Conservation (phyloP, 306 rosid species). For the Echinosophora koreensis region DNA sequence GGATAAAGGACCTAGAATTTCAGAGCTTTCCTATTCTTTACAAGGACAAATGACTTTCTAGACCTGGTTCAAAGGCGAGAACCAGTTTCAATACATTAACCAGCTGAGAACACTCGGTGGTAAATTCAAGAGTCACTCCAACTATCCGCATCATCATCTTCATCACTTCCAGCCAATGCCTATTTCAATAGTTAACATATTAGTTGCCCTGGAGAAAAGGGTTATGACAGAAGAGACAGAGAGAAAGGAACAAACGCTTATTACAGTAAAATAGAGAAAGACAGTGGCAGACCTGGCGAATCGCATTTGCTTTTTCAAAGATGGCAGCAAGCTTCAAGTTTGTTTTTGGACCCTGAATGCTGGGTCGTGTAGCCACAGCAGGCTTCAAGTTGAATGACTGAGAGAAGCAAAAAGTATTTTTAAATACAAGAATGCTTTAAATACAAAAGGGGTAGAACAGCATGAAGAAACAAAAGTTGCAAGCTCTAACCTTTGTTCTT, state of each 20-base stretch:
- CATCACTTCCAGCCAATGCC: conserved; percentile 97
- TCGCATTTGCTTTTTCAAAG: conserved; percentile 94
- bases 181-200: conserved; percentile 51
- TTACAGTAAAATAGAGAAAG: conserved; percentile 30
- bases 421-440: conserved; percentile 24
- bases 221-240: background rate
- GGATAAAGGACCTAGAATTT: conserved; percentile 50
- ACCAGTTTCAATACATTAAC: conserved; percentile 35
- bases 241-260: background rate
- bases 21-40: conserved; percentile 42
- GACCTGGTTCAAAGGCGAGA: conserved; percentile 40
- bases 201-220: conserved; percentile 32
- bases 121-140: conserved; percentile 83
- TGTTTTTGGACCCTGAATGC: conserved; percentile 82
- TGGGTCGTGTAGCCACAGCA: conserved; percentile 71
- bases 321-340: conserved; percentile 93
- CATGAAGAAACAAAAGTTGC: conserved; percentile 36
- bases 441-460: background rate
- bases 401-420: conserved; percentile 31
- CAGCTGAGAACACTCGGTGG: conserved; percentile 20
- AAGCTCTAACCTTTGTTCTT: conserved; percentile 82
- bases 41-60: conserved; percentile 35
- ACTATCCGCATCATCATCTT: conserved; percentile 75
- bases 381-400: conserved; percentile 99
- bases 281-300: conserved; percentile 82